A percentile compares a stretch with the other conserved stretches of the same genome.
phyloP scores from a whole-genome alignment of 805 yeast species.

The Saccharomycopsis malanga region DNA sequence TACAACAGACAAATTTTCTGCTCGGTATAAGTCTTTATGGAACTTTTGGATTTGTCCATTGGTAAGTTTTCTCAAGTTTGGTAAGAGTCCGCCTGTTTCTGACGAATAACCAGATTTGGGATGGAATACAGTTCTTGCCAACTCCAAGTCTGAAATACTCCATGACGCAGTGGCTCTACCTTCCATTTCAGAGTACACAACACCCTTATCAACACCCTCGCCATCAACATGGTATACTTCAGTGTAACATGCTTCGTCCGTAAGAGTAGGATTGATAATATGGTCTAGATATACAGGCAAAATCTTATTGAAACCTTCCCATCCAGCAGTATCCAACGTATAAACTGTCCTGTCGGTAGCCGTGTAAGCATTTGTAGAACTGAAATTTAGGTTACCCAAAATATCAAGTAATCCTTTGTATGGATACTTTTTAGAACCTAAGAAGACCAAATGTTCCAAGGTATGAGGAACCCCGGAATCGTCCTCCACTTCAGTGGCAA shows the following conservation, averaged over 20 bases:
- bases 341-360: conserved; percentile 93
- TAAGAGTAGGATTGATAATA: conserved; percentile 71
- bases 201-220: conserved; percentile 86
- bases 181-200: conserved; percentile 95
- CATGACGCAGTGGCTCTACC: conserved; percentile 77
- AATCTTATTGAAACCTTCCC: conserved; percentile 84
- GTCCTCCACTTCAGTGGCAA: conserved; percentile 83
- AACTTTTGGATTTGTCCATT: conserved; percentile 70
- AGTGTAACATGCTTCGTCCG: conserved; percentile 85
- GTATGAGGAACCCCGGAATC: conserved; percentile 96
- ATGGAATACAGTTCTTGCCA: conserved; percentile 48
- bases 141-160: conserved; percentile 53
- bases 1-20: conserved; percentile 77
- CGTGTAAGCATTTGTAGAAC: conserved; percentile 95
- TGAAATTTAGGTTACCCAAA: conserved; percentile 75
- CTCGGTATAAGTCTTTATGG: conserved; percentile 65
- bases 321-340: conserved; percentile 86
- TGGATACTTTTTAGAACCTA: conserved; percentile 88
- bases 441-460: conserved; percentile 84
- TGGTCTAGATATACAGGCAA: conserved; percentile 91
- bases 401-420: conserved; percentile 87
- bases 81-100: conserved; percentile 89
- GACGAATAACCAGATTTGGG: conserved; percentile 74
- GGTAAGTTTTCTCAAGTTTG: conserved; percentile 64
- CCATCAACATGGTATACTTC: conserved; percentile 96